Conservation (phyloP, 768 basidiomycete genomes). For the Lactifluus pinguis region DNA sequence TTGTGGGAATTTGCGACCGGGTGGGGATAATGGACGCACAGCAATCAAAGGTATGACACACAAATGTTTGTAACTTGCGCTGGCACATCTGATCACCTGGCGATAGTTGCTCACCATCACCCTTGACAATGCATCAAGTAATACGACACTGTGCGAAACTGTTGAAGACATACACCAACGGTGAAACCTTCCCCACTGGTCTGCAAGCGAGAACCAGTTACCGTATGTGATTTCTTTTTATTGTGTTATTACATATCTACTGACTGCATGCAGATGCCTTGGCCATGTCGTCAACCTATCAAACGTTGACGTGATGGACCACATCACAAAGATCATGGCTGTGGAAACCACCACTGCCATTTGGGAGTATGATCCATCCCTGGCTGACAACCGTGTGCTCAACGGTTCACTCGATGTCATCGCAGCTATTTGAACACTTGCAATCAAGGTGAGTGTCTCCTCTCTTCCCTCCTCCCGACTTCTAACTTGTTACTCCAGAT, state of each 20-base stretch:
- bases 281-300: neutral
- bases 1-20: neutral
- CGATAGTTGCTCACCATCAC: neutral
- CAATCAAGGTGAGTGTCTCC: neutral
- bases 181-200: neutral
- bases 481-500: neutral
- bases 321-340: neutral
- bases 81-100: neutral
- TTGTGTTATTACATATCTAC: neutral
- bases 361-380: constrained; percentile 2
- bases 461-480: neutral
- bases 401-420: too few species aligned
- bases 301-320: too few species aligned
- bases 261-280: neutral
- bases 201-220: neutral
- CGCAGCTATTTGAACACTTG: too few species aligned
- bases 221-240: neutral
- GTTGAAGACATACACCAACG: neutral
- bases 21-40: neutral
- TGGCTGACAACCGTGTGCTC: too few species aligned
- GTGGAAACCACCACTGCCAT: neutral
- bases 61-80: too few species aligned
- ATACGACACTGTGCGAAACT: neutral
- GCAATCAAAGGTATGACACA: neutral
- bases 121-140: neutral